Conservation (phyloP, 176 grass and related monocot species). For the Typha latifolia region DNA sequence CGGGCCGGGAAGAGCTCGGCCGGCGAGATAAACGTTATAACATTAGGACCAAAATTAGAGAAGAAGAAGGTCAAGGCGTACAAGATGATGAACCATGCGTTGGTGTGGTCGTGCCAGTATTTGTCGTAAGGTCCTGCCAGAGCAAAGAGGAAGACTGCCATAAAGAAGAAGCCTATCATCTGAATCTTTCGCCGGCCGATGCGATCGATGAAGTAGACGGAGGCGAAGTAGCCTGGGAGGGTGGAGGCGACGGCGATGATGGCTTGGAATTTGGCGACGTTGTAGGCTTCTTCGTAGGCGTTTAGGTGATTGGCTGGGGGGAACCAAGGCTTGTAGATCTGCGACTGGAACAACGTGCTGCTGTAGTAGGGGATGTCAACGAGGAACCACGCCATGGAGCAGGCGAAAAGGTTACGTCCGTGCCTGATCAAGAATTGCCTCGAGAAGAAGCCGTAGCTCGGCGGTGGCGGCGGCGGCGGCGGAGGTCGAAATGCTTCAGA, state of each 20-base stretch:
- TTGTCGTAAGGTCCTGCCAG: conserved; percentile 17
- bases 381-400: conserved; percentile 30
- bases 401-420: conserved; percentile 32
- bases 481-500: neutral
- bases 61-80: conserved; percentile 42
- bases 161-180: conserved; percentile 35
- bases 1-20: conserved; percentile 37
- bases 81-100: conserved; percentile 17
- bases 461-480: neutral
- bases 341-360: conserved; percentile 36
- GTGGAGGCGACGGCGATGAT: conserved; percentile 30
- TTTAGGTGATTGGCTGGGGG: neutral
- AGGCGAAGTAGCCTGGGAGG: conserved; percentile 36
- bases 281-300: conserved; percentile 27
- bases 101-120: conserved; percentile 27
- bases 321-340: conserved; percentile 22
- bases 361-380: conserved; percentile 37
- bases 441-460: conserved; percentile 22
- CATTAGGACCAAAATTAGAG: conserved; percentile 41
- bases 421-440: conserved; percentile 17
- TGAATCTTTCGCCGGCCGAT: conserved; percentile 31
- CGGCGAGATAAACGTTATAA: conserved; percentile 31
- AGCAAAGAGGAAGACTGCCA: conserved; percentile 48
- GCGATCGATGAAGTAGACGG: conserved; percentile 36
- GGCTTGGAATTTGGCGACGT: conserved; percentile 33